Conservation (phyloP, 148 eudicot species). For the Camellia japonica region DNA sequence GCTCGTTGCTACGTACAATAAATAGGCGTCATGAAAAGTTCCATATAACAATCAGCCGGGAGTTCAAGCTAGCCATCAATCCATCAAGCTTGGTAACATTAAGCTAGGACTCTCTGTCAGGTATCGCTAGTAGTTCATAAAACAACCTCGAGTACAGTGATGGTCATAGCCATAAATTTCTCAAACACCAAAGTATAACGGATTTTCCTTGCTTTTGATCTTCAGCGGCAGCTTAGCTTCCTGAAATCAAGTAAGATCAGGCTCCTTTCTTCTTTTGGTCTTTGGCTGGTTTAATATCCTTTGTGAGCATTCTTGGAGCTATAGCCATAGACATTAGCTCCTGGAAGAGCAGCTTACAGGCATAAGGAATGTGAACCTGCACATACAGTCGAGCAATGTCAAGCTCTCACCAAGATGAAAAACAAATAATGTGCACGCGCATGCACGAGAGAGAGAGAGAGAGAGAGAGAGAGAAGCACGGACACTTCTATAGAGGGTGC, state of each 20-base stretch:
- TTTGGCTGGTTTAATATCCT: constrained; percentile 67
- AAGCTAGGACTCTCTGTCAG: too few relatives aligned
- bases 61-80: background rate
- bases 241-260: constrained; percentile 19
- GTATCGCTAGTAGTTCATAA: too few relatives aligned
- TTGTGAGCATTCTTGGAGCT: constrained; percentile 94
- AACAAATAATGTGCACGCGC: too few relatives aligned
- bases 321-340: constrained; percentile 99
- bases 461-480: background rate
- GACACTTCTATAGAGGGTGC: too few relatives aligned
- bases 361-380: constrained; percentile 95
- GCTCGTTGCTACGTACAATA: too few relatives aligned
- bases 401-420: background rate
- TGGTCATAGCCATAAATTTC: background rate
- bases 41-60: background rate
- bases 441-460: too few relatives aligned
- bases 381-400: background rate
- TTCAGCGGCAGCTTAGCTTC: background rate
- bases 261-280: constrained; percentile 66
- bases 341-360: constrained; percentile 94
- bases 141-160: background rate
- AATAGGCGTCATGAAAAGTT: background rate
- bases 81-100: background rate
- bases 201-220: background rate
- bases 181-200: background rate